Conservation (phyloP, 2,329 filamentous ascomycete genomes). For the Tolypocladium sp. region DNA sequence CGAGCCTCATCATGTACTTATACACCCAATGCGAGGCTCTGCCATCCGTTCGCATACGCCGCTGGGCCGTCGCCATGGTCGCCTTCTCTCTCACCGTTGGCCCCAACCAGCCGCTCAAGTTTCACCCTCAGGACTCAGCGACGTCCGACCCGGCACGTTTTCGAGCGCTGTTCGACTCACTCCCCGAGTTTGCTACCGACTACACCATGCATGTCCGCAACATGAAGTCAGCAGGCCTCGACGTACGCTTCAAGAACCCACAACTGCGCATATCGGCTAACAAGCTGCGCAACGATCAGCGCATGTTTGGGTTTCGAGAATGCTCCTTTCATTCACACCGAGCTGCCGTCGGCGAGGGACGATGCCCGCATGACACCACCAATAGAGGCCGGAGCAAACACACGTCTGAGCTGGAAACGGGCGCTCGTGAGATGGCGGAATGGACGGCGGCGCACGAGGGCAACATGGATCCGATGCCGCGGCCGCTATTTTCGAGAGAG, state of each 20-base stretch:
- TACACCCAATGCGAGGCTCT: slow-evolving; percentile 43
- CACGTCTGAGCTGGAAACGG: not conserved
- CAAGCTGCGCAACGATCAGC: slow-evolving; percentile 44
- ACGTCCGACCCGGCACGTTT: slow-evolving; percentile 25
- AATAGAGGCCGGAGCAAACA: slow-evolving; percentile 5
- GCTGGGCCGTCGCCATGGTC: slow-evolving; percentile 52
- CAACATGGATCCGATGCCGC: slow-evolving; percentile 11
- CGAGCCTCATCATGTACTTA: slow-evolving; percentile 39
- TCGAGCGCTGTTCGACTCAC: slow-evolving; percentile 30
- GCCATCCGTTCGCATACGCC: slow-evolving; percentile 41
- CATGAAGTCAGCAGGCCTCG: slow-evolving; percentile 39
- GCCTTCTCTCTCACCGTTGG: slow-evolving; percentile 41
- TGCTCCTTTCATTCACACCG: slow-evolving; percentile 54
- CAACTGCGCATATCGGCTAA: slow-evolving; percentile 50
- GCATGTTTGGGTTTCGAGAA: slow-evolving; percentile 50
- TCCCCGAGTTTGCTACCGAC: slow-evolving; percentile 38
- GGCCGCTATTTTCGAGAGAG: slow-evolving; percentile 15
- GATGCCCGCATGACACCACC: slow-evolving; percentile 36
- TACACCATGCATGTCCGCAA: slow-evolving; percentile 43
- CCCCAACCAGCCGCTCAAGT: slow-evolving; percentile 15
- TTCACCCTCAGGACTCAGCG: slow-evolving; percentile 16
- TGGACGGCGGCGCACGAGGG: not conserved
- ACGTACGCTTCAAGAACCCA: slow-evolving; percentile 50
- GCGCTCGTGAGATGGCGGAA: no score
- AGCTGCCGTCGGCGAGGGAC: slow-evolving; percentile 40